Conservation (phyloP, 2,329 filamentous ascomycete species). For the Immersiporthe knoxdaviesiana region DNA sequence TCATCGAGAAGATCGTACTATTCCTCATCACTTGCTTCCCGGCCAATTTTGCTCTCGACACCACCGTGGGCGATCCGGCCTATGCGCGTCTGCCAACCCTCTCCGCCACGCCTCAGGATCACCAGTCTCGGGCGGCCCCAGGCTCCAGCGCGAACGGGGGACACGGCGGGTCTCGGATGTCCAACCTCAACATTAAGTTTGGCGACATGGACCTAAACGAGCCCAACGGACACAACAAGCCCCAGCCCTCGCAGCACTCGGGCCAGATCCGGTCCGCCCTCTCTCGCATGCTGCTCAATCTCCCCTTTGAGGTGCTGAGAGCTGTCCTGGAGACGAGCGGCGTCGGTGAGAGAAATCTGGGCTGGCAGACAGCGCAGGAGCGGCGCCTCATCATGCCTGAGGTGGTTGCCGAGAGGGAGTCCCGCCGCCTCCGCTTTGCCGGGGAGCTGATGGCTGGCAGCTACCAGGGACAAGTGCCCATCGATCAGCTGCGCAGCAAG, state of each 20-base stretch:
- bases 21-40: slow-evolving; percentile 57
- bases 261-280: slow-evolving; percentile 51
- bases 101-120: slow-evolving; percentile 1
- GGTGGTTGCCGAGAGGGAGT: slow-evolving; percentile 62
- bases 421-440: slow-evolving; percentile 47
- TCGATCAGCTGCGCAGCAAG: slow-evolving; percentile 41
- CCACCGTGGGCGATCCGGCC: slow-evolving; percentile 37
- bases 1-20: slow-evolving; percentile 51
- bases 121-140: background rate
- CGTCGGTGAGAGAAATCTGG: slow-evolving; percentile 52
- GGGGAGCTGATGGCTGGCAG: slow-evolving; percentile 22
- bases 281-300: slow-evolving; percentile 69
- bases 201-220: slow-evolving; percentile 35
- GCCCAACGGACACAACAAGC: slow-evolving; percentile 43
- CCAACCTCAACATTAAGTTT: slow-evolving; percentile 37
- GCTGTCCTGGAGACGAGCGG: slow-evolving; percentile 64
- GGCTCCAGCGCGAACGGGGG: background rate
- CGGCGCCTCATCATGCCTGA: slow-evolving; percentile 53
- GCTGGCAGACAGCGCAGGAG: slow-evolving; percentile 52
- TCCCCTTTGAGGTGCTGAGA: slow-evolving; percentile 70
- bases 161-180: slow-evolving; percentile 26
- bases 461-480: slow-evolving; percentile 15
- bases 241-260: slow-evolving; percentile 37
- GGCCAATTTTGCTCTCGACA: slow-evolving; percentile 56
- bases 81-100: slow-evolving; percentile 35